These are phyloP conservation scores for Neurospora discreta DNA, from an alignment of 495 filamentous ascomycete genomes.

Conservation along the genomic window DNA sequence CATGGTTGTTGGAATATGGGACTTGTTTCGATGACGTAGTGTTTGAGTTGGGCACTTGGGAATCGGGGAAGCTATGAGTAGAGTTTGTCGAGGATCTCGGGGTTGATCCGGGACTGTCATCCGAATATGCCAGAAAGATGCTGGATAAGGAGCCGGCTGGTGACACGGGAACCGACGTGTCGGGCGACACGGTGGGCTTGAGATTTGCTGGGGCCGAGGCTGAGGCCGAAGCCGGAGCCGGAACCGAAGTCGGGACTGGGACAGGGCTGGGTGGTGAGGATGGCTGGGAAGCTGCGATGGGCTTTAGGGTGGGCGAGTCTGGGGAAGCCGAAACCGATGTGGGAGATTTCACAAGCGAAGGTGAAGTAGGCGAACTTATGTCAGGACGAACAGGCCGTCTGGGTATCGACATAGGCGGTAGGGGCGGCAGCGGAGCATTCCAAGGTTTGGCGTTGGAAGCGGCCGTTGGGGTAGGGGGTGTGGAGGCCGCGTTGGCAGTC, in stretches of 20 bases:
- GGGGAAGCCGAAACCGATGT: neutral
- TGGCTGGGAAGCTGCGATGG: neutral
- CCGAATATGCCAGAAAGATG: conserved; percentile 34
- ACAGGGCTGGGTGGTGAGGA: neutral
- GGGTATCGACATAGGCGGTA: conserved; percentile 18
- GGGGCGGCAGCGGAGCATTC: conserved; percentile 20
- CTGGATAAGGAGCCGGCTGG: conserved; percentile 32
- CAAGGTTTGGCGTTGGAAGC: conserved; percentile 9
- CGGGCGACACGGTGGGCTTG: conserved; percentile 3
- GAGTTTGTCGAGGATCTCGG: conserved; percentile 21
- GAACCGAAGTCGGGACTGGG: neutral
- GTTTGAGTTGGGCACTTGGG: conserved; percentile 25
- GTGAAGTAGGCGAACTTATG: neutral
- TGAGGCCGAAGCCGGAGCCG: neutral
- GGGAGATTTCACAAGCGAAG: neutral
- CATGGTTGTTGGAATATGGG: conserved; percentile 14
- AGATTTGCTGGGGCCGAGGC: conserved; percentile 3
- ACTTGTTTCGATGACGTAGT: conserved; percentile 14
- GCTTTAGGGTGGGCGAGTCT: neutral
- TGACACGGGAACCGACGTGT: conserved; percentile 5
- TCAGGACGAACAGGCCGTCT: conserved; percentile 19
- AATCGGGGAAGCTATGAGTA: conserved; percentile 21
- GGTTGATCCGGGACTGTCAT: conserved; percentile 27
- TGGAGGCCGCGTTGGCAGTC: conserved; percentile 7
- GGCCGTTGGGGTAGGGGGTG: conserved; percentile 12